Evolutionary conservation across 2,329 filamentous ascomycete species (phyloP).

Genomic region (Zymoseptoria brevis): DNA sequence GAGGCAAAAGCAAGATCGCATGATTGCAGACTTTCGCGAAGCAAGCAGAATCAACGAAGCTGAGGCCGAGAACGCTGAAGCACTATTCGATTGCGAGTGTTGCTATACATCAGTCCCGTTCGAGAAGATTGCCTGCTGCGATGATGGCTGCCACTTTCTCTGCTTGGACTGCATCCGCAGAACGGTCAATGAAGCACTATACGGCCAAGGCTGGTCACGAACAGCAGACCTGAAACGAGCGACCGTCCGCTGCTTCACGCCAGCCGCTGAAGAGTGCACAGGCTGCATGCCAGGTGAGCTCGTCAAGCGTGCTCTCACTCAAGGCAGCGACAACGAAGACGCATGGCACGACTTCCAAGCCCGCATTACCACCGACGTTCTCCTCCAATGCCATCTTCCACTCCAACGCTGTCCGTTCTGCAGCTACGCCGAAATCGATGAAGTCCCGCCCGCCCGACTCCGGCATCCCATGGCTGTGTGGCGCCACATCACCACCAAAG

Average conservation of each 20-base stretch:
- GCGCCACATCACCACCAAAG: constrained; percentile 17
- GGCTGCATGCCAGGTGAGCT: constrained; percentile 65
- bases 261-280: constrained; percentile 56
- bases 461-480: constrained; percentile 16
- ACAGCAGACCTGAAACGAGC: constrained; percentile 66
- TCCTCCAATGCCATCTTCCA: constrained; percentile 65
- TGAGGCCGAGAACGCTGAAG: constrained; percentile 40
- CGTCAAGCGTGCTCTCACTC: constrained; percentile 63
- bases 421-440: constrained; percentile 78
- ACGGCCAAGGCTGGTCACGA: constrained; percentile 84
- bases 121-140: constrained; percentile 67
- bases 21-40: constrained; percentile 33
- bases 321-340: constrained; percentile 62
- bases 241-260: constrained; percentile 76
- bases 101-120: constrained; percentile 66
- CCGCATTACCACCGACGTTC: constrained; percentile 65
- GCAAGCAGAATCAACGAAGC: constrained; percentile 42
- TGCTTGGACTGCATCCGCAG: constrained; percentile 77
- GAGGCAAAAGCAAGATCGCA: constrained; percentile 32
- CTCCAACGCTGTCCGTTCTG: constrained; percentile 86
- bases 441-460: constrained; percentile 24
- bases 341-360: constrained; percentile 69
- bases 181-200: constrained; percentile 77
- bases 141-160: constrained; percentile 59
- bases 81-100: constrained; percentile 63